These are phyloP conservation scores for Apodospora peruviana DNA, from an alignment of 495 filamentous ascomycete genomes.

Conservation along the genomic window DNA sequence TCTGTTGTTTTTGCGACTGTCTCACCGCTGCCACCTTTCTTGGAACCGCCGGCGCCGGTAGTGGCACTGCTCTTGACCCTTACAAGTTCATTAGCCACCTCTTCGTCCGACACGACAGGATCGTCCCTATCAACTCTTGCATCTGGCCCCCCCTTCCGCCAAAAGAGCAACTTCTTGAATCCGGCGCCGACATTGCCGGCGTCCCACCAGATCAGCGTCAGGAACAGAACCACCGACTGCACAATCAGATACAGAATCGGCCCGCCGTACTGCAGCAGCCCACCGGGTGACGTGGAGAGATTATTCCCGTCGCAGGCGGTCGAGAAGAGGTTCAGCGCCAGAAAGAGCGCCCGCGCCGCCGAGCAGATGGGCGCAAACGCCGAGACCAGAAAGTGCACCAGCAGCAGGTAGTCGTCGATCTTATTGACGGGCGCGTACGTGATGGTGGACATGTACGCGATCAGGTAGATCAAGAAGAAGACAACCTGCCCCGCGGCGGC, in stretches of 20 bases:
- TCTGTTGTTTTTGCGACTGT: conserved; percentile 38
- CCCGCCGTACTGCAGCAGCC: conserved; percentile 66
- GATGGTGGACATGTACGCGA: conserved; percentile 61
- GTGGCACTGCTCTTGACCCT: conserved; percentile 33
- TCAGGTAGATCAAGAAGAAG: conserved; percentile 74
- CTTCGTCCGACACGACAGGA: conserved; percentile 33
- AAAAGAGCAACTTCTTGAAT: conserved; percentile 37
- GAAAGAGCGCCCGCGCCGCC: conserved; percentile 62
- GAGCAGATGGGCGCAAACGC: conserved; percentile 64
- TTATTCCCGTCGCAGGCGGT: conserved; percentile 58
- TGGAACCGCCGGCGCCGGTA: conserved; percentile 37
- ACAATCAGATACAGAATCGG: conserved; percentile 71
- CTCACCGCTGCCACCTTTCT: neutral
- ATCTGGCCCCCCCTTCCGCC: neutral
- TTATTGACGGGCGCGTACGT: conserved; percentile 59
- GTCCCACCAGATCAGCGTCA: conserved; percentile 65
- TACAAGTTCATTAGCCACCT: conserved; percentile 39
- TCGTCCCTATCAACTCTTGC: neutral
- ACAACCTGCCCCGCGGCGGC: conserved; percentile 67
- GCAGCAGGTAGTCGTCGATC: conserved; percentile 52
- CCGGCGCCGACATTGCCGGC: conserved; percentile 51
- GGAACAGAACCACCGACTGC: conserved; percentile 62
- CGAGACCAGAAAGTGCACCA: conserved; percentile 64
- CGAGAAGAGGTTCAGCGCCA: conserved; percentile 73
- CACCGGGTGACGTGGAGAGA: conserved; percentile 62